A percentile compares a stretch with the other conserved stretches of the same genome.
Conservation (phyloP, 2,329 filamentous ascomycete genomes). For the Sporothrix globosa region DNA sequence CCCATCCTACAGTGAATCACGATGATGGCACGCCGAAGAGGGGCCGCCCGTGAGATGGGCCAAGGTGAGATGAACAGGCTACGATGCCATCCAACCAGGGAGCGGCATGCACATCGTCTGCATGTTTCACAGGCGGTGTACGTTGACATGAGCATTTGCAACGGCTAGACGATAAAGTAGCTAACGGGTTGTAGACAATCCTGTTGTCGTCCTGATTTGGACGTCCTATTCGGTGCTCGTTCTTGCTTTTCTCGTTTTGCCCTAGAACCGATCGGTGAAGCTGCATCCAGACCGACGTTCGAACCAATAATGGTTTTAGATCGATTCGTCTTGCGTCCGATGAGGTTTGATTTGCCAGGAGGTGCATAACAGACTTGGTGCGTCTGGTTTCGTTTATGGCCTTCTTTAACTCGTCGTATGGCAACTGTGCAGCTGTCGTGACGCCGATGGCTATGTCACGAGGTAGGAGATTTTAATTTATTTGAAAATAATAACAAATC, state of each 20-base stretch:
- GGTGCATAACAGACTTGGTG: not conserved
- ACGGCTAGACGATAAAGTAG: not conserved
- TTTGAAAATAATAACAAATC: not conserved
- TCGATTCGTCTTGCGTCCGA: not conserved
- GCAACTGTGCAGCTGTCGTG: constrained; percentile 20
- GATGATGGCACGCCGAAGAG: not conserved
- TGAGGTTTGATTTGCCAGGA: not conserved
- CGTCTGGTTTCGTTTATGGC: constrained; percentile 6
- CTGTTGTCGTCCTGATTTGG: not conserved
- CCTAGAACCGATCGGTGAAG: too few species aligned
- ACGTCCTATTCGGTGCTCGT: not conserved
- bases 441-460: not conserved
- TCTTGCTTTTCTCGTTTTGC: not conserved
- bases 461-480: too few species aligned
- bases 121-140: constrained; percentile 8
- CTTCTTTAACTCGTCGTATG: not conserved
- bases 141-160: not conserved
- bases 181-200: not conserved
- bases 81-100: not conserved
- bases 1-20: not conserved
- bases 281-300: not conserved
- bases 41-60: not conserved
- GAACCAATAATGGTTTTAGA: not conserved
- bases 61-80: not conserved
- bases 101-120: not conserved